These are phyloP conservation scores for Moesziomyces aphidis DNA, from an alignment of 1,284 basidiomycete species.

Conservation along the genomic window DNA sequence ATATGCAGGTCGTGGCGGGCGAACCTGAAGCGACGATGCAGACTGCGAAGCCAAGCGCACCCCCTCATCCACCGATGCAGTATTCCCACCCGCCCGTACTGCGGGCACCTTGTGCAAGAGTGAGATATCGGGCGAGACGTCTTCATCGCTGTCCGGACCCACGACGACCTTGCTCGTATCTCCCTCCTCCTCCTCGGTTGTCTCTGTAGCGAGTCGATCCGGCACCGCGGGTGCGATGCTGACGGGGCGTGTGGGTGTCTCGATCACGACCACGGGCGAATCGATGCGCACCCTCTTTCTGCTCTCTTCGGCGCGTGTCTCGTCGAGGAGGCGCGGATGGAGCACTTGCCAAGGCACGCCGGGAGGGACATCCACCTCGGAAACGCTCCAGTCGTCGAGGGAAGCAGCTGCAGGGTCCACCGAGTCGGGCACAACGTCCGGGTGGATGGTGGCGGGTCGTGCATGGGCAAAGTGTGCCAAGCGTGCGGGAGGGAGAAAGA, in stretches of 20 bases:
- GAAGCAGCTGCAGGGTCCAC: slow-evolving; percentile 8
- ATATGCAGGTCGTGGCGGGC: slow-evolving; percentile 5
- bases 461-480: slow-evolving; percentile 2
- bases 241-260: slow-evolving; percentile 19
- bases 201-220: background rate
- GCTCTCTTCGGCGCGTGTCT: background rate
- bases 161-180: slow-evolving; percentile 22
- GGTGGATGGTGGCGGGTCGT: background rate
- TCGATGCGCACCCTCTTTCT: slow-evolving; percentile 25
- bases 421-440: slow-evolving; percentile 12
- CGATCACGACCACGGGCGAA: slow-evolving; percentile 23
- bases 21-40: slow-evolving; percentile 20
- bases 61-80: no score
- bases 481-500: slow-evolving; percentile 19
- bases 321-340: background rate
- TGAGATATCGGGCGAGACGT: background rate
- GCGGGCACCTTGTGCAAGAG: background rate
- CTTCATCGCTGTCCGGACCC: background rate
- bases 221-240: no score
- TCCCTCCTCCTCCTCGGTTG: background rate
- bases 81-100: background rate
- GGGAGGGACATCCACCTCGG: background rate
- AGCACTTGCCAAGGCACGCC: slow-evolving; percentile 17
- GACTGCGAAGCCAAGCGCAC: background rate
- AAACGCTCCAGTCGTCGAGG: slow-evolving; percentile 7